Evolutionary conservation across 108 stramenopile species (phyloP), one percentile per base, ranked within the genome.

Genomic region (Skeletonema costatum): DNA sequence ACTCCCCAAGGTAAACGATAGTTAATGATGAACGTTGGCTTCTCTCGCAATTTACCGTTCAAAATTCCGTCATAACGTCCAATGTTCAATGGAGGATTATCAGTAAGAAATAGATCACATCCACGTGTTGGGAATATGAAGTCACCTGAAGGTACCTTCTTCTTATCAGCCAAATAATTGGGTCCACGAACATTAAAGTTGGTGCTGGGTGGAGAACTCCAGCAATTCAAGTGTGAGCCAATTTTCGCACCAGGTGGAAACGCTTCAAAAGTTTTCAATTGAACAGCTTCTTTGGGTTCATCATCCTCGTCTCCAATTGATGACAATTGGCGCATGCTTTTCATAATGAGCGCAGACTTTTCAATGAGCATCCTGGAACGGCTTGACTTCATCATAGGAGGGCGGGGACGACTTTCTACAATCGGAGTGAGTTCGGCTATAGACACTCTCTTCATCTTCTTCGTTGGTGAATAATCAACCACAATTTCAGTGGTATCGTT

Each of bases 1-100:
- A 92, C 84, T 16, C 96, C 96, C 96, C 96, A 97, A 6, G 96
- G 96, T 31, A 97, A 75, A 3, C 93, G 82, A 74, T 93, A 97
- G 70, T 97, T 97, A 68, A 96, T 87, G 32, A 96, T 77, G 68
- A 96, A 92, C 29, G 96, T 96, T 7, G 92, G 89, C 10, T 77
- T 70, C 30, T 92, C 91, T 32, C 95, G 74, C 32, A 94, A 63
- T 8, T 78, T 70, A 2, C 96, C 96, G 10, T 87, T 86, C 32
- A 97, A 71, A 36, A 95, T 76, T 36, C 81, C 68, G 29, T 82
- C 30, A 70, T 89, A 86, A 60, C 88, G 83, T 80, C 87, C 93
- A 19, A 88, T 88, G 70, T 94, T 86, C 51, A 78, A 72, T 2
- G 93, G 93, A 53, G 88, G 78, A 31, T 87, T 87, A 61, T 96